Base-by-base conservation (phyloP, 1,284 basidiomycete genomes). In the Inonotus obliquus region DNA sequence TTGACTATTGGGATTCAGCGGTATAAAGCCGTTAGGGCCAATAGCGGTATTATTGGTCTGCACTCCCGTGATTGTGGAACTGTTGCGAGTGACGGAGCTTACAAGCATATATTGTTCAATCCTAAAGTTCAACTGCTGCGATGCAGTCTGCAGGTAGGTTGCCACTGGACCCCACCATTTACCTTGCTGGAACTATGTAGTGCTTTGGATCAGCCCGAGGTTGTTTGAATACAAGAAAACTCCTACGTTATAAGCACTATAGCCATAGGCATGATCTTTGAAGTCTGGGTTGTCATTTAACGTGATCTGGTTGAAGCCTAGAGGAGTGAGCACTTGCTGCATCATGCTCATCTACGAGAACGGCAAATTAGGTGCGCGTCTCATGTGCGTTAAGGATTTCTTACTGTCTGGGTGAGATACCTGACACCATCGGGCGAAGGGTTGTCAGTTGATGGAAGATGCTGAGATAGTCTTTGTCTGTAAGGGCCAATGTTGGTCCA, bases 251-350 rank as follows among this genome's bases (percentile, higher is more conserved):
- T 77, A 85, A 2, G 80, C 76, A 64, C 76, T 77, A 70, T 82
- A 83, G n/a, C 85, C 84, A 67, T 78, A 84, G 5, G 77, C 78
- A 65, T 84, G 81, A 60, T 86, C 83, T 69, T 85, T 87, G 38
- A 65, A 75, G 69, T 85, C 74, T 3, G 81, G 79, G 59, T 77
- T 75, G 67, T 77, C 73, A 68, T 86, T 87, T 70, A 86, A 82
- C 0, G 81, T 84, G 38, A 78, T 73, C 51, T 80, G 75, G 39
- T 65, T 66, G 69, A 81, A 87, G 25, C 81, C 82, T 68, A 82
- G 78, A 6, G 67, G 67, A 2, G 70, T 72, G 21, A 86, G 75
- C 2, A 85, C 70, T 56, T 76, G 69, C 14, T 73, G 65, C 44
- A 77, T 76, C 47, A 86, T 77, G 55, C 74, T 69, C 55, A 73